Conservation (phyloP, 306 rosid species). For the Vigna hirtella region DNA sequence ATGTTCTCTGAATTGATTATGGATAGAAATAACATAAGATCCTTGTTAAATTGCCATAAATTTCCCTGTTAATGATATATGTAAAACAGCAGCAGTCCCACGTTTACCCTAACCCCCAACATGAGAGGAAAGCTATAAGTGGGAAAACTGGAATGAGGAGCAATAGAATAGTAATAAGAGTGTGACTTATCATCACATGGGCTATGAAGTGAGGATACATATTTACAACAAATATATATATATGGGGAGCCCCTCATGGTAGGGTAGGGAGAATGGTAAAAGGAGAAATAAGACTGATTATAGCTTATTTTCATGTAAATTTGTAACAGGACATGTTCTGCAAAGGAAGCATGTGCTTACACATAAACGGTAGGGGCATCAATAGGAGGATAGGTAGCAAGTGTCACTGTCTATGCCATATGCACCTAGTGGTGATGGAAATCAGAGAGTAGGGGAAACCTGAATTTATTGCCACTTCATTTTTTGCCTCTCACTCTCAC, state of each 20-base stretch:
- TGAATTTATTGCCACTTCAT: constrained; percentile 68
- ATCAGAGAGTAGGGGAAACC: constrained; percentile 62
- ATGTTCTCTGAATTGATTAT: constrained; percentile 15
- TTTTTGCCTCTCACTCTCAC: constrained; percentile 41
- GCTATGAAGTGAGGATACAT: constrained; percentile 58
- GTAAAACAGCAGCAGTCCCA: constrained; percentile 7
- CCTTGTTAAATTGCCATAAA: constrained; percentile 21
- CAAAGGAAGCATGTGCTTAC: constrained; percentile 70
- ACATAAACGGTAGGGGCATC: constrained; percentile 69
- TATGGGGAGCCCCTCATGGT: constrained; percentile 64
- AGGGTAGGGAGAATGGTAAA: constrained; percentile 59
- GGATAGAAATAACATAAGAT: constrained; percentile 33
- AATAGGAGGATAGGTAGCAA: constrained; percentile 67
- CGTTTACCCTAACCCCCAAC: constrained; percentile 43
- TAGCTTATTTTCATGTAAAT: constrained; percentile 55
- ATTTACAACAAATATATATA: constrained; percentile 51
- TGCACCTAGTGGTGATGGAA: constrained; percentile 55
- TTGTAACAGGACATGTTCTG: constrained; percentile 78
- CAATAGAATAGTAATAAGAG: constrained; percentile 54
- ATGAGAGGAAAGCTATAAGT: constrained; percentile 31
- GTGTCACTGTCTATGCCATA: constrained; percentile 81
- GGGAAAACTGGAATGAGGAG: constrained; percentile 32
- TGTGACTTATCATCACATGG: constrained; percentile 56
- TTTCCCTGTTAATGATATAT: constrained; percentile 33
- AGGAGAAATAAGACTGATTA: constrained; percentile 46